Evolutionary conservation across 23 red algal genomes (phyloP).

Genomic region (Chondrus crispus): DNA sequence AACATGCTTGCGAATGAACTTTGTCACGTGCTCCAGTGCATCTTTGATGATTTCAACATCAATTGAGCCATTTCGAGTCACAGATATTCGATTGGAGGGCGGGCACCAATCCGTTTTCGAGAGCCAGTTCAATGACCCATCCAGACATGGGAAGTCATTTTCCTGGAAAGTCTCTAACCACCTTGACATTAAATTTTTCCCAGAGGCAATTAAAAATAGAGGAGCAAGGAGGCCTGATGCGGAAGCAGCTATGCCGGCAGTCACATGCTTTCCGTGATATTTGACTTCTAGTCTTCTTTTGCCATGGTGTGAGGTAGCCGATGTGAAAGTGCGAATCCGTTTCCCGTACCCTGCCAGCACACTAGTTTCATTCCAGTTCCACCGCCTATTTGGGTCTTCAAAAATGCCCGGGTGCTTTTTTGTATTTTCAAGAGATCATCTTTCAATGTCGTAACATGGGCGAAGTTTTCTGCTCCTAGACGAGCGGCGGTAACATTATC

Average conservation of each 20-base stretch:
- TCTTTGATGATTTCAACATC: background rate
- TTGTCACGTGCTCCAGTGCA: background rate
- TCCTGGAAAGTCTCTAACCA: background rate
- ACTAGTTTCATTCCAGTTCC: slow-evolving; percentile 11
- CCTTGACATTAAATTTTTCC: background rate
- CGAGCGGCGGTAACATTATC: background rate
- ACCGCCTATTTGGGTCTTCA: background rate
- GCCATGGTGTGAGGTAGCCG: background rate
- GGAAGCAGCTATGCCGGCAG: background rate
- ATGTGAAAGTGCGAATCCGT: background rate
- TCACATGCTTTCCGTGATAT: slow-evolving; percentile 12
- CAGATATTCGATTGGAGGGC: background rate
- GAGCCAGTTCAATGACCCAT: background rate
- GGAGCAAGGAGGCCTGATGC: background rate
- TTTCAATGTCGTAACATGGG: background rate
- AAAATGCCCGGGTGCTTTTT: slow-evolving; percentile 6
- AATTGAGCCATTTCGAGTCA: background rate
- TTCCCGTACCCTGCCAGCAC: background rate
- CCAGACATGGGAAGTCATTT: background rate
- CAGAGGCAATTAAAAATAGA: background rate
- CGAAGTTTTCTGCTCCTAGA: background rate
- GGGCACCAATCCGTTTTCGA: background rate
- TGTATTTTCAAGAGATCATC: background rate
- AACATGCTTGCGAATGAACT: background rate
- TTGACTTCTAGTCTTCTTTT: background rate